Evolutionary conservation across 1,284 basidiomycete species (phyloP).

Genomic region (Boletus mariae): DNA sequence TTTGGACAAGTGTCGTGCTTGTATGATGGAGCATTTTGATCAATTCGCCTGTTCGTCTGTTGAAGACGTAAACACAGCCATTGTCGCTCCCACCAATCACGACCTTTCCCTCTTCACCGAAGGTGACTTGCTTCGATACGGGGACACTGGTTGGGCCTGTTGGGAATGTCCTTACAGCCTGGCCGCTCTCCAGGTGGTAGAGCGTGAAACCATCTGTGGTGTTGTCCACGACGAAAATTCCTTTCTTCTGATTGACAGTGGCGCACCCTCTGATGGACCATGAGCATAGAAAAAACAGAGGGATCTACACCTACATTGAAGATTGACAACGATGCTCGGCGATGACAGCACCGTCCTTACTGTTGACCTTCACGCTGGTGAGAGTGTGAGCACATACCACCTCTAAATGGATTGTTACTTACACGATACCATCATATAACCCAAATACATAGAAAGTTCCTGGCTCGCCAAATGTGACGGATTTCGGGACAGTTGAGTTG

Average conservation of each 20-base stretch:
- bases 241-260: constrained; percentile 1
- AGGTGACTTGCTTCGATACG: constrained; percentile 11
- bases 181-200: not conserved
- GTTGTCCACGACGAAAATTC: constrained; percentile 10
- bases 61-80: constrained; percentile 9
- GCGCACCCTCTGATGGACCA: not conserved
- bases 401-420: not conserved
- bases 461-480: not conserved
- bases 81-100: constrained; percentile 12
- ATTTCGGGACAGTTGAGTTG: not conserved
- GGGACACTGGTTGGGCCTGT: not conserved
- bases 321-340: not conserved
- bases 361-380: not conserved
- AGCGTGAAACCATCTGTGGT: constrained; percentile 3
- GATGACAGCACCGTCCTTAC: not conserved
- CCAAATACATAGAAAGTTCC: not conserved
- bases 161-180: not conserved
- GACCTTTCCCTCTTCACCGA: constrained; percentile 9
- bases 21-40: not conserved
- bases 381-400: not conserved
- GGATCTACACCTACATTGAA: not conserved
- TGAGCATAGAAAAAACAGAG: too few species aligned
- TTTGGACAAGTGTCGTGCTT: not conserved
- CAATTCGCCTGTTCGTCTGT: constrained; percentile 2
- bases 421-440: not conserved